Evolutionary conservation across 2,329 filamentous ascomycete genomes (phyloP).

Genomic region (Talaromyces islandicus): DNA sequence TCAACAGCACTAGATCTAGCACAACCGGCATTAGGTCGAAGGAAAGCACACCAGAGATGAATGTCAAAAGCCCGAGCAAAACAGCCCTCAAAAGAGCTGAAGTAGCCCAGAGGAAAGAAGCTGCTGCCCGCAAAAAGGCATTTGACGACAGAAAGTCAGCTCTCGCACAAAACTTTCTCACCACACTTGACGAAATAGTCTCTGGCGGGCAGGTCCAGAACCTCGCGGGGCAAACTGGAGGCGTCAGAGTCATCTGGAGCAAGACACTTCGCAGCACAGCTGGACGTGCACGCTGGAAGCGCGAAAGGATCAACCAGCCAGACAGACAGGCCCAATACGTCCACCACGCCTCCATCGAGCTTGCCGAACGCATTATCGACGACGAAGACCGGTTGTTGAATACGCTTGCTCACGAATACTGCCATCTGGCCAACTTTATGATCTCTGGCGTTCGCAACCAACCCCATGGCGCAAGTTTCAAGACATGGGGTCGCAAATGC

Average conservation of each 20-base stretch:
- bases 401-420: conserved; percentile 94
- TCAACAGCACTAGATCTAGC: neutral
- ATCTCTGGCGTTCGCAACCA: conserved; percentile 66
- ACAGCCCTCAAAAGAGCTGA: conserved; percentile 35
- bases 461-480: conserved; percentile 81
- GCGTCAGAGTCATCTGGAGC: conserved; percentile 56
- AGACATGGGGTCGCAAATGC: conserved; percentile 54
- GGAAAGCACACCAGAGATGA: neutral
- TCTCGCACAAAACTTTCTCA: conserved; percentile 51
- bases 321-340: conserved; percentile 15
- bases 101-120: conserved; percentile 30
- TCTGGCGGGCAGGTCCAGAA: conserved; percentile 43
- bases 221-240: conserved; percentile 48
- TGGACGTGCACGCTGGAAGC: conserved; percentile 64
- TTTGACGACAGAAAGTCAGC: conserved; percentile 50
- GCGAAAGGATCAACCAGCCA: conserved; percentile 45
- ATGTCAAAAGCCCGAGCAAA: conserved; percentile 24
- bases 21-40: neutral
- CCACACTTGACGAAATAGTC: conserved; percentile 50
- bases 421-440: conserved; percentile 90
- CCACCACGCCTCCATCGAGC: conserved; percentile 73
- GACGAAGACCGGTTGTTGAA: conserved; percentile 73
- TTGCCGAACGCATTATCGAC: conserved; percentile 83
- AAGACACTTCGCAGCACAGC: conserved; percentile 59
- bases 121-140: conserved; percentile 37